Conservation (phyloP, 2,329 filamentous ascomycete genomes). For the Sporothrix brunneoviolacea region DNA sequence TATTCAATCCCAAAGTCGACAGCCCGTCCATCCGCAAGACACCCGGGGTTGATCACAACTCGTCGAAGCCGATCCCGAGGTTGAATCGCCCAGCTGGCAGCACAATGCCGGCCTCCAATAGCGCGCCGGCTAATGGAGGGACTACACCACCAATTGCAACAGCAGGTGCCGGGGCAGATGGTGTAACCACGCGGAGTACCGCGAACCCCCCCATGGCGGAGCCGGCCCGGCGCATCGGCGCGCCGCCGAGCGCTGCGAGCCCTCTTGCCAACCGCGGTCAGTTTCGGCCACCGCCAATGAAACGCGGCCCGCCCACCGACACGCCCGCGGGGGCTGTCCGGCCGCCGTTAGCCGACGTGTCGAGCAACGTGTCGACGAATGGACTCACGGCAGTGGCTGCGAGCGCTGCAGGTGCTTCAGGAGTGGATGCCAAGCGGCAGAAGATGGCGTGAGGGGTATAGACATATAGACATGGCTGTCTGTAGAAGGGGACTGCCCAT, state of each 20-base stretch:
- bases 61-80: slow-evolving; percentile 64
- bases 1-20: slow-evolving; percentile 68
- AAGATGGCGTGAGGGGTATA: slow-evolving; percentile 24
- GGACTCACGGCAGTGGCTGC: slow-evolving; percentile 18
- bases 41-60: slow-evolving; percentile 74
- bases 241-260: slow-evolving; percentile 46
- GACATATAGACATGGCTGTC: too few species aligned
- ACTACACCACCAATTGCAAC: background rate
- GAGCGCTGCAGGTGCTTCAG: slow-evolving; percentile 23
- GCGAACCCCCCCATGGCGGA: slow-evolving; percentile 49
- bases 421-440: slow-evolving; percentile 46
- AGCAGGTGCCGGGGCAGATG: background rate
- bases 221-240: slow-evolving; percentile 51
- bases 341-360: slow-evolving; percentile 44
- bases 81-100: slow-evolving; percentile 35
- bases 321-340: slow-evolving; percentile 26
- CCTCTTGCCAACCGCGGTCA: slow-evolving; percentile 52
- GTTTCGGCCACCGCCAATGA: slow-evolving; percentile 55
- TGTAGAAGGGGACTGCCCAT: too few species aligned
- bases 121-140: background rate
- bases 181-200: slow-evolving; percentile 16
- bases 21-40: slow-evolving; percentile 86
- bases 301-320: slow-evolving; percentile 35
- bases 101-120: slow-evolving; percentile 18
- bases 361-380: slow-evolving; percentile 34